phyloP scores from a whole-genome alignment of 129 eudicot genomes.

The Flaveria ramosissima region DNA sequence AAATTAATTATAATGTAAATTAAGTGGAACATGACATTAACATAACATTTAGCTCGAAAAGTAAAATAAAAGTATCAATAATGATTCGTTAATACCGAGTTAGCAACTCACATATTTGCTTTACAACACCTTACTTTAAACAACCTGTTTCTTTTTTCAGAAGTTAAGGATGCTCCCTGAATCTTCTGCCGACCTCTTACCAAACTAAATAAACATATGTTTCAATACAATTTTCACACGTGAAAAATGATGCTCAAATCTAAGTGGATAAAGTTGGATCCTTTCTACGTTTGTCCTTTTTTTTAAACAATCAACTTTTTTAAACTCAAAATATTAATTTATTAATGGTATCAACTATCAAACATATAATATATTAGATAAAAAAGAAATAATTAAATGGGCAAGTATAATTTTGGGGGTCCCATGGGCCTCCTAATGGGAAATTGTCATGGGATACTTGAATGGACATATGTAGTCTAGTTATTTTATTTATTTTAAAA shows the following conservation, averaged over 20 bases:
- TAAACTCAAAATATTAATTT: not conserved
- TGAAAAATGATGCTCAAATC: slow-evolving; percentile 16
- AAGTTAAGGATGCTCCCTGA: slow-evolving; percentile 13
- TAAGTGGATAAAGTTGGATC: not conserved
- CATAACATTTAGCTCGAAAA: no score
- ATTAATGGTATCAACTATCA: not conserved
- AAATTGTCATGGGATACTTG: not conserved
- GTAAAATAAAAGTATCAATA: no score
- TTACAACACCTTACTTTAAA: not conserved
- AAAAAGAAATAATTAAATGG: no score
- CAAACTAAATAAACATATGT: not conserved
- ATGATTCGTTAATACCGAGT: not conserved
- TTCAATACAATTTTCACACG: slow-evolving; percentile 25
- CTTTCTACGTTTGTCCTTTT: not conserved
- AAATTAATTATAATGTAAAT: no score
- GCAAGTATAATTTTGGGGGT: slow-evolving; percentile 3
- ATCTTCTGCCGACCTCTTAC: slow-evolving; percentile 27
- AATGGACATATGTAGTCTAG: slow-evolving; percentile 14
- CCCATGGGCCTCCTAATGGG: slow-evolving; percentile 17
- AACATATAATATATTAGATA: no score
- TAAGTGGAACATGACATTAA: no score
- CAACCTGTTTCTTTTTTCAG: not conserved
- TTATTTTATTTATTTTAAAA: not conserved
- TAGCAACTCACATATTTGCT: not conserved
- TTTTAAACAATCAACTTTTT: not conserved